Evolutionary conservation across 2,329 filamentous ascomycete species (phyloP).

Genomic region (Xylaria sp.): DNA sequence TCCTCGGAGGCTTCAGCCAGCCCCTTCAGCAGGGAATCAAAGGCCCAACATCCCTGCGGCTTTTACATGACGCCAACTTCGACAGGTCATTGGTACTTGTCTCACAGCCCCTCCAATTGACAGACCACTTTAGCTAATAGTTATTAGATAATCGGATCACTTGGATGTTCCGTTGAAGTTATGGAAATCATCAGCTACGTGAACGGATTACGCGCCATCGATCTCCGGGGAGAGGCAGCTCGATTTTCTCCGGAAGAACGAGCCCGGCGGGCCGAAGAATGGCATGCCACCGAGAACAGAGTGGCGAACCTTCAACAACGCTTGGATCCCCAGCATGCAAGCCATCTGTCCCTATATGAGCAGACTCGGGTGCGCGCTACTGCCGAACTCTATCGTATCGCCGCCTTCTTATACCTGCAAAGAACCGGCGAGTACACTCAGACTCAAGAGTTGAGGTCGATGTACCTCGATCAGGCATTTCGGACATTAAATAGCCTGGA

Average conservation of each 20-base stretch:
- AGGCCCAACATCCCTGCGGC: constrained; percentile 33
- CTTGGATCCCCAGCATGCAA: constrained; percentile 34
- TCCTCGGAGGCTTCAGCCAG: constrained; percentile 48
- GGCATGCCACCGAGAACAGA: constrained; percentile 31
- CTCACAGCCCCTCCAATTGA: not conserved
- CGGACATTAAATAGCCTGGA: constrained; percentile 40
- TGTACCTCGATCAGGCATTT: constrained; percentile 42
- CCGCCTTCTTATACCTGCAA: constrained; percentile 47
- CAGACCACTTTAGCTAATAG: constrained; percentile 4
- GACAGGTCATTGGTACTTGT: constrained; percentile 37
- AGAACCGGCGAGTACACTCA: constrained; percentile 32
- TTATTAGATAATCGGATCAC: constrained; percentile 48
- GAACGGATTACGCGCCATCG: constrained; percentile 40
- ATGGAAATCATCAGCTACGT: constrained; percentile 47
- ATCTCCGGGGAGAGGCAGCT: constrained; percentile 35
- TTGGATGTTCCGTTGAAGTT: constrained; percentile 51
- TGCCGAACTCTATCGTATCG: constrained; percentile 55
- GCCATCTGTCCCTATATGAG: constrained; percentile 34
- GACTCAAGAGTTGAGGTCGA: constrained; percentile 32
- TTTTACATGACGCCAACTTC: constrained; percentile 35
- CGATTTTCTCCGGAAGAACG: constrained; percentile 32
- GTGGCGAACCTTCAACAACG: constrained; percentile 33
- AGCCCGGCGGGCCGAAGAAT: constrained; percentile 33
- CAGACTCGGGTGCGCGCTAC: constrained; percentile 42
- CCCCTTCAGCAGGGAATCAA: constrained; percentile 33